These are phyloP conservation scores for Boletus calvinii DNA, from an alignment of 1,284 basidiomycete species.

Conservation along the genomic window DNA sequence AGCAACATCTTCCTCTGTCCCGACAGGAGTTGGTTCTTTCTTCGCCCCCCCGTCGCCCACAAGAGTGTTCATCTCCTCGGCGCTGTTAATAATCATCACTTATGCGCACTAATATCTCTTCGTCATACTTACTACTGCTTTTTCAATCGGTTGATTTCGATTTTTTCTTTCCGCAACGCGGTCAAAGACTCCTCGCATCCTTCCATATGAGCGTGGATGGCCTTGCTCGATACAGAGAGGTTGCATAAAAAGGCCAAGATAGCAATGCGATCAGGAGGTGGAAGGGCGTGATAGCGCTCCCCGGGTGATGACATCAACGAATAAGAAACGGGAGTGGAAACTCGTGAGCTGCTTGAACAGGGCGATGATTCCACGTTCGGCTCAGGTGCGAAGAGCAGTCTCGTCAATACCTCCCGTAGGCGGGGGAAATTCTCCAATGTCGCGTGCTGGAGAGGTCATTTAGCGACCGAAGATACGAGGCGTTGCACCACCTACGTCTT, in stretches of 20 bases:
- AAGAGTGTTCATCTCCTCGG: constrained; percentile 73
- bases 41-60: constrained; percentile 59
- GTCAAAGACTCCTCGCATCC: constrained; percentile 87
- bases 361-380: constrained; percentile 39
- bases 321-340: constrained; percentile 38
- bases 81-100: constrained; percentile 39
- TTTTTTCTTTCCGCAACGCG: constrained; percentile 91
- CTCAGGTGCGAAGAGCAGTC: constrained; percentile 70
- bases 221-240: constrained; percentile 86
- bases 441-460: constrained; percentile 58
- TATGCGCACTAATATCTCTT: constrained; percentile 4
- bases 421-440: constrained; percentile 72
- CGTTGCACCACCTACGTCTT: constrained; percentile 65
- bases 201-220: constrained; percentile 87
- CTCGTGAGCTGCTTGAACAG: constrained; percentile 46
- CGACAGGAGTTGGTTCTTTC: constrained; percentile 42
- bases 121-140: constrained; percentile 73
- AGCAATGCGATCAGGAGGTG: constrained; percentile 77
- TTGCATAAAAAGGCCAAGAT: constrained; percentile 90
- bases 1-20: constrained; percentile 52
- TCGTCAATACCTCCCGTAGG: constrained; percentile 72
- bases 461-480: constrained; percentile 11
- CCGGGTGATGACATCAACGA: constrained; percentile 51
- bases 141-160: constrained; percentile 87
- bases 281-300: constrained; percentile 73